Evolutionary conservation across 495 filamentous ascomycete genomes (phyloP), one percentile per base, ranked within the genome.

Genomic region (Aspergillus olivimuriae): DNA sequence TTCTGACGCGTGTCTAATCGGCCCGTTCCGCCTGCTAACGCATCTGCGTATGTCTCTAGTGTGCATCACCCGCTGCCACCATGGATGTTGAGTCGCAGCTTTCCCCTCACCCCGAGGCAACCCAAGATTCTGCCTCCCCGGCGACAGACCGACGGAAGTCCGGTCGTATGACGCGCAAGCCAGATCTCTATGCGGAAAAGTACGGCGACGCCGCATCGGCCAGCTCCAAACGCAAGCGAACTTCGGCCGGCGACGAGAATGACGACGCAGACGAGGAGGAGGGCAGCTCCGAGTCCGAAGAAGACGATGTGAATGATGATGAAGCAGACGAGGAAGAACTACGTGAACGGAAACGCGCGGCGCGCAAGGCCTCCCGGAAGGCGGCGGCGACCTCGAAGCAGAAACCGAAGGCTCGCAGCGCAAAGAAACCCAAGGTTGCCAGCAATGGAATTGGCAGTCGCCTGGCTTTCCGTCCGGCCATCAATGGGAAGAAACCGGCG

Each of bases 141-240:
- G 72, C 77, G 50, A 72, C 78, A 61, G 73, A 73, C 66, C 57
- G 83, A 58, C 80, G 89, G 60, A 86, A 86, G 56, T 94, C 89
- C 36, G 85, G 85, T 69, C 86, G 89, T 66, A 80, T 82, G 65
- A 77, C 81, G 48, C 86, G 82, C 51, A 81, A 77, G 47, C 87
- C 87, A 39, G 75, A 80, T 52, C 74, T 81, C 32, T 87, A 81
- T 65, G 74, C 70, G 4, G 60, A 73, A 39, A 72, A 51, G 19
- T 55, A 55, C 24, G 56, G 65, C 47, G 60, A 60, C 34, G 46
- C 11, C 11, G 62, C 52, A 10, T 41, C 66, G 15, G 57, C 63
- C 34, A 59, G 61, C 19, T 58, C 61, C 23, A 83, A 82, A 58
- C 72, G 78, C 46, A 82, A 82, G 57, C 77, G 80, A 31, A 53